Conservation (phyloP, 768 basidiomycete species). For the Tricholoma terreum region DNA sequence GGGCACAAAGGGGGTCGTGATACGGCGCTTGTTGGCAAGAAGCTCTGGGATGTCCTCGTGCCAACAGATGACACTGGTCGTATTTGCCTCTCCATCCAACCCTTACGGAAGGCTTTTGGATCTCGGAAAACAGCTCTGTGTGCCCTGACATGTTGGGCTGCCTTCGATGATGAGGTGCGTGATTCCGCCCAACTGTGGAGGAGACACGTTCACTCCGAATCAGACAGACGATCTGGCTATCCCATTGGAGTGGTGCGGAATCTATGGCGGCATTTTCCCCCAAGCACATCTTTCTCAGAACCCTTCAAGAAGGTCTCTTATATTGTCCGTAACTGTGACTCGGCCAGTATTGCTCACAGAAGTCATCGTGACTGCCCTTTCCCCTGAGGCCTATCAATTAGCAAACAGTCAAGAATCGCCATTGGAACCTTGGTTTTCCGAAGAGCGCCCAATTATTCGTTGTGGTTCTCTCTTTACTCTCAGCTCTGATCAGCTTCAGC, state of each 20-base stretch:
- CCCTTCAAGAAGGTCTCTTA: neutral
- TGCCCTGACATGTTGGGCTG: slow-evolving; percentile 31
- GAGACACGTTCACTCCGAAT: slow-evolving; percentile 1
- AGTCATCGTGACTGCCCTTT: slow-evolving; percentile 50
- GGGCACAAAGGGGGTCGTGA: slow-evolving; percentile 14
- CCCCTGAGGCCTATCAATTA: slow-evolving; percentile 44
- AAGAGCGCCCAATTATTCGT: slow-evolving; percentile 46
- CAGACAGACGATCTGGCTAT: slow-evolving; percentile 36
- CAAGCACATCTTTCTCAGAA: slow-evolving; percentile 3
- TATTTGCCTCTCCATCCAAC: slow-evolving; percentile 15
- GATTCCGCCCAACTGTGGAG: slow-evolving; percentile 6
- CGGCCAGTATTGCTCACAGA: slow-evolving; percentile 43
- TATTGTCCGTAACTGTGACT: slow-evolving; percentile 21
- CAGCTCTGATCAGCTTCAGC: slow-evolving; percentile 13
- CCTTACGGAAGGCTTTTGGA: slow-evolving; percentile 2
- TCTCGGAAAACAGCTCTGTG: neutral
- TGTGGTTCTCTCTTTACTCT: slow-evolving; percentile 42
- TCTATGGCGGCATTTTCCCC: slow-evolving; percentile 35
- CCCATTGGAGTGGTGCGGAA: slow-evolving; percentile 38
- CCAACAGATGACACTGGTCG: slow-evolving; percentile 12
- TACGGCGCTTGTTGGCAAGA: slow-evolving; percentile 27
- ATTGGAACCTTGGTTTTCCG: slow-evolving; percentile 44
- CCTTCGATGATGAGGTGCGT: slow-evolving; percentile 36
- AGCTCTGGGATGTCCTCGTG: slow-evolving; percentile 29
- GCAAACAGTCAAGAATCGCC: slow-evolving; percentile 31